These are phyloP conservation scores for Epichloe bromicola DNA, from an alignment of 2,329 filamentous ascomycete species.

Conservation along the genomic window DNA sequence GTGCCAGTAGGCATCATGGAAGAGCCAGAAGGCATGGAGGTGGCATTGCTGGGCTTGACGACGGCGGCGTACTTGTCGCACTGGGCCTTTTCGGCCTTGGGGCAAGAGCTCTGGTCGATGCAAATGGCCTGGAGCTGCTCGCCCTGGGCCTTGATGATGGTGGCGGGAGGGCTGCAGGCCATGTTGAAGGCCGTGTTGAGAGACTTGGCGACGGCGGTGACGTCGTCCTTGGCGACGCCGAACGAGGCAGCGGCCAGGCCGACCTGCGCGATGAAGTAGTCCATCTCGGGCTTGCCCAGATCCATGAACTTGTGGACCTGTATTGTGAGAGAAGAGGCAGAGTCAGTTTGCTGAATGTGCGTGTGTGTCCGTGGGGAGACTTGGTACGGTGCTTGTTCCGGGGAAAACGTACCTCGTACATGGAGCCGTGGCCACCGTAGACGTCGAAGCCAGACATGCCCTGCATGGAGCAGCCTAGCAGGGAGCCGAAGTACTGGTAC, in stretches of 20 bases:
- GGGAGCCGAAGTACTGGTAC: slow-evolving; percentile 46
- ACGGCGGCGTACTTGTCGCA: slow-evolving; percentile 31
- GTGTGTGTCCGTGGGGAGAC: background rate
- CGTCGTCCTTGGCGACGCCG: slow-evolving; percentile 41
- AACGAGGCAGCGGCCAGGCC: slow-evolving; percentile 43
- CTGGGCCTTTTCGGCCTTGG: slow-evolving; percentile 28
- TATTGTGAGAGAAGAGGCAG: no score
- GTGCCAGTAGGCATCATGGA: background rate
- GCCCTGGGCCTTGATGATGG: slow-evolving; percentile 31
- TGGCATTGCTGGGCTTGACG: slow-evolving; percentile 11
- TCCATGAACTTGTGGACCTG: slow-evolving; percentile 48
- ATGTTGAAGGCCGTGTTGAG: slow-evolving; percentile 38
- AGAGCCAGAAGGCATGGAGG: slow-evolving; percentile 6
- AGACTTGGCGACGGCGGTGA: slow-evolving; percentile 32
- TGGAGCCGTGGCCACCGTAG: slow-evolving; percentile 32
- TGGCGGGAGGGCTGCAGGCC: slow-evolving; percentile 33
- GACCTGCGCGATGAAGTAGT: slow-evolving; percentile 48
- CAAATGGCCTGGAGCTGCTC: slow-evolving; percentile 43
- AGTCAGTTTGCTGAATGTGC: background rate
- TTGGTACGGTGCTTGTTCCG: no score
- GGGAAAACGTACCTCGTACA: slow-evolving; percentile 22
- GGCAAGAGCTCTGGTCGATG: slow-evolving; percentile 31
- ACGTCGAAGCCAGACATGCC: slow-evolving; percentile 34
- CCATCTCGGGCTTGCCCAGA: slow-evolving; percentile 35
- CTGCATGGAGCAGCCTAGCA: slow-evolving; percentile 42